These are phyloP conservation scores for Aspergillus conjunctus DNA, from an alignment of 495 filamentous ascomycete species.

Conservation along the genomic window DNA sequence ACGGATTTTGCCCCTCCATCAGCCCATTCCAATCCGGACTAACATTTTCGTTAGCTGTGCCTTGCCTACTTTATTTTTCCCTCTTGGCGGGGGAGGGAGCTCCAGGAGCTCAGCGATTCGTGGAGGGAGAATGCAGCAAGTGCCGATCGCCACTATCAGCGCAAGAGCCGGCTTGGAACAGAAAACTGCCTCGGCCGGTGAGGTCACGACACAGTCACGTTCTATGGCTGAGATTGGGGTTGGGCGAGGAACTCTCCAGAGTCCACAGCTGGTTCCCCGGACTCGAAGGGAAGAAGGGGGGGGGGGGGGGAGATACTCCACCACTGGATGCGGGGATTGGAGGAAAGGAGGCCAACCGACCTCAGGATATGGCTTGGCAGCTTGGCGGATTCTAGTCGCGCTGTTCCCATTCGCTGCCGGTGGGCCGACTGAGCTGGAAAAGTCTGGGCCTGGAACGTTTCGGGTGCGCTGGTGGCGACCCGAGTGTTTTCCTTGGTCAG, in stretches of 20 bases:
- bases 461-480: background rate
- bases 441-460: background rate
- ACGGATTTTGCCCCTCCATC: background rate
- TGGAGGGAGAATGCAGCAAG: background rate
- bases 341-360: background rate
- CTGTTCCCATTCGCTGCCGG: constrained; percentile 1
- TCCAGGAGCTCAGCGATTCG: background rate
- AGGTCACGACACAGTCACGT: background rate
- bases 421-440: too few relatives aligned
- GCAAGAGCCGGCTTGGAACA: constrained; percentile 26
- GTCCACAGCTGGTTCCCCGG: constrained; percentile 5
- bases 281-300: too few relatives aligned
- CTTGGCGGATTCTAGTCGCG: background rate
- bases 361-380: constrained; percentile 11
- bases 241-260: too few relatives aligned
- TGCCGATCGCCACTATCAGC: background rate
- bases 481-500: too few relatives aligned
- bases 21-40: too few relatives aligned
- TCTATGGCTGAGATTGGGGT: background rate
- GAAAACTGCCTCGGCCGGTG: constrained; percentile 22
- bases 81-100: background rate
- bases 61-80: too few relatives aligned
- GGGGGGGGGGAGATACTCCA: too few relatives aligned
- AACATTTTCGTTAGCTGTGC: too few relatives aligned
- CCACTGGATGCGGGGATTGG: constrained; percentile 19